These are phyloP conservation scores for Pilasporangium apinafurcum DNA, from an alignment of 352 stramenopile species.

Conservation along the genomic window DNA sequence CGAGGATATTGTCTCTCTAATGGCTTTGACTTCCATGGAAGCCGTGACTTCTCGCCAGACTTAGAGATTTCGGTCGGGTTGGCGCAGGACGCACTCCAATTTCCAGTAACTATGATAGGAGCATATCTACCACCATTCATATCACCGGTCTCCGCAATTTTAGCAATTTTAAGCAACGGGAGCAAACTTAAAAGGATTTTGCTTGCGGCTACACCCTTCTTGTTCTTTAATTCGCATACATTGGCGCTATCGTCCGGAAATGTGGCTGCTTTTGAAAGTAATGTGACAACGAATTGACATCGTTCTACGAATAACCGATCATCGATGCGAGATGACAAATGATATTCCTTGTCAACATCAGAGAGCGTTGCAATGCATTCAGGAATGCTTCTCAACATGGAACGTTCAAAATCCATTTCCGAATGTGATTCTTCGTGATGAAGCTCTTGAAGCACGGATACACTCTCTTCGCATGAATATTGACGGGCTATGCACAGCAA, in stretches of 20 bases:
- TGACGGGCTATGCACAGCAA: conserved; percentile 25
- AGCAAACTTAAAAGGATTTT: conserved; percentile 1
- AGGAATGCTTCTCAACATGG: conserved; percentile 36
- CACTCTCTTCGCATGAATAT: conserved; percentile 17
- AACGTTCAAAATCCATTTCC: conserved; percentile 11
- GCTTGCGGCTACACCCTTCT: neutral
- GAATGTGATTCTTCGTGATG: conserved; percentile 1
- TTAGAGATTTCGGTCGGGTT: too few species aligned
- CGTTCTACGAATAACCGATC: conserved; percentile 11
- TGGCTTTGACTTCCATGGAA: conserved; percentile 12
- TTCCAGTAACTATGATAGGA: neutral
- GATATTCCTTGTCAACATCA: neutral
- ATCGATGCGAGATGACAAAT: neutral
- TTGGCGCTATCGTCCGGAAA: conserved; percentile 44
- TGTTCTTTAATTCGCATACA: conserved; percentile 1
- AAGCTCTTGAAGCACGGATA: conserved; percentile 1
- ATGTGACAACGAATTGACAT: conserved; percentile 28
- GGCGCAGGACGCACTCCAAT: too few species aligned
- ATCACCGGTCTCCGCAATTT: neutral
- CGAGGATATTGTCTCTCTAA: conserved; percentile 11
- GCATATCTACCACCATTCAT: neutral
- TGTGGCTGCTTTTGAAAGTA: conserved; percentile 34
- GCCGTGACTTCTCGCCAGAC: neutral
- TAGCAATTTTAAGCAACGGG: conserved; percentile 5
- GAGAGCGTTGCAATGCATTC: conserved; percentile 28